Conservation (phyloP, 768 basidiomycete genomes). For the Suillus cothurnatus region DNA sequence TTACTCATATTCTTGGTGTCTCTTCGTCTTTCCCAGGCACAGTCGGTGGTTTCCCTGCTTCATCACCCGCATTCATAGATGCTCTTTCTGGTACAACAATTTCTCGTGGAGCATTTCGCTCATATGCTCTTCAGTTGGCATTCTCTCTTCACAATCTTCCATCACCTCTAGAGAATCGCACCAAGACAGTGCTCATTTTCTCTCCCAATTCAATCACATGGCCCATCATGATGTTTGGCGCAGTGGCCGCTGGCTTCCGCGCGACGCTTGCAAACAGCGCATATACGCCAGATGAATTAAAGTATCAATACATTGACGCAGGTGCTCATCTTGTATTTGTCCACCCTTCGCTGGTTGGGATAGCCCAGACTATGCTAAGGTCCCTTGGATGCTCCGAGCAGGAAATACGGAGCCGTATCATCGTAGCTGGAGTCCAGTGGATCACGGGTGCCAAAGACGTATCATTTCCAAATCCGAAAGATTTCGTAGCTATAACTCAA, state of each 20-base stretch:
- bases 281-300: conserved; percentile 70
- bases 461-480: conserved; percentile 31
- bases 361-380: conserved; percentile 60
- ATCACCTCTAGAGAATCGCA: conserved; percentile 41
- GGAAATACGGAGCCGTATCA: conserved; percentile 54
- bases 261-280: conserved; percentile 74
- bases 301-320: conserved; percentile 71
- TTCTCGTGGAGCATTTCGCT: conserved; percentile 54
- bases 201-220: conserved; percentile 68
- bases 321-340: conserved; percentile 63
- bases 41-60: conserved; percentile 46
- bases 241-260: conserved; percentile 65
- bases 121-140: conserved; percentile 57
- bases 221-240: conserved; percentile 46
- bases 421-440: conserved; percentile 59
- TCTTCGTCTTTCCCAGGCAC: conserved; percentile 20
- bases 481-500: conserved; percentile 35
- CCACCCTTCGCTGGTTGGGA: conserved; percentile 58
- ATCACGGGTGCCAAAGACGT: conserved; percentile 18
- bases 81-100: conserved; percentile 57
- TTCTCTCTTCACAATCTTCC: conserved; percentile 55
- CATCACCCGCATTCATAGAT: conserved; percentile 64
- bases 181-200: conserved; percentile 58
- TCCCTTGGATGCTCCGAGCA: conserved; percentile 45
- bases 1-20: conserved; percentile 31